These are phyloP conservation scores for Salix exigua DNA, from an alignment of 345 rosid species.

Conservation along the genomic window DNA sequence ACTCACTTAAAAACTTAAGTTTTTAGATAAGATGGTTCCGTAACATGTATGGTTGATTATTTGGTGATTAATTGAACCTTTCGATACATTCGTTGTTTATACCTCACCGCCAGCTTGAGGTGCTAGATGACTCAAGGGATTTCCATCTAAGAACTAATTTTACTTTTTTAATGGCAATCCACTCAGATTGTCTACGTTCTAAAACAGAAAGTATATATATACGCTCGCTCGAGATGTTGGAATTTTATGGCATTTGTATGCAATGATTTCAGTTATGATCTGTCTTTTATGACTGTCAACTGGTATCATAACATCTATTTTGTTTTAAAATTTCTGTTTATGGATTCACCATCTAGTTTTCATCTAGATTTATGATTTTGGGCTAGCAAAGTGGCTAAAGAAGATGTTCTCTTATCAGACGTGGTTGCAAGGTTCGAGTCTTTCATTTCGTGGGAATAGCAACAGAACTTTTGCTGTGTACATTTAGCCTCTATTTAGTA, in stretches of 20 bases:
- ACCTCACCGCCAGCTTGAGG: neutral
- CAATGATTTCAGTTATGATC: neutral
- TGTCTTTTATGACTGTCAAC: neutral
- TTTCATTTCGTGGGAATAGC: neutral
- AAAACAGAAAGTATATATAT: neutral
- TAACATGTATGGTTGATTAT: too few relatives aligned
- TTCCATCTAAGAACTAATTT: neutral
- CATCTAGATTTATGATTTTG: conserved; percentile 82
- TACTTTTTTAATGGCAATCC: neutral
- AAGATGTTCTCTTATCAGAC: neutral
- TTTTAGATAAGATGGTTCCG: too few relatives aligned
- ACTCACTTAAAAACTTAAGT: too few relatives aligned
- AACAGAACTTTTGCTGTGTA: neutral
- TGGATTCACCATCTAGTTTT: conserved; percentile 12
- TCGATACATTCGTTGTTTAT: neutral
- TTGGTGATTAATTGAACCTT: neutral
- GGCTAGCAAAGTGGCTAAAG: conserved; percentile 83
- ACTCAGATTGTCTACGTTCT: neutral
- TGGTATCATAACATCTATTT: neutral
- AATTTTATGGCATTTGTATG: neutral
- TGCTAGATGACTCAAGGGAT: neutral
- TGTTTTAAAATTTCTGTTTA: neutral
- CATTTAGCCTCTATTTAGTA: neutral
- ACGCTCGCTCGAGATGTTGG: neutral
- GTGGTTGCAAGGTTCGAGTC: neutral